These are phyloP conservation scores for Aspergillus conjunctus DNA, from an alignment of 495 filamentous ascomycete genomes.

Conservation along the genomic window DNA sequence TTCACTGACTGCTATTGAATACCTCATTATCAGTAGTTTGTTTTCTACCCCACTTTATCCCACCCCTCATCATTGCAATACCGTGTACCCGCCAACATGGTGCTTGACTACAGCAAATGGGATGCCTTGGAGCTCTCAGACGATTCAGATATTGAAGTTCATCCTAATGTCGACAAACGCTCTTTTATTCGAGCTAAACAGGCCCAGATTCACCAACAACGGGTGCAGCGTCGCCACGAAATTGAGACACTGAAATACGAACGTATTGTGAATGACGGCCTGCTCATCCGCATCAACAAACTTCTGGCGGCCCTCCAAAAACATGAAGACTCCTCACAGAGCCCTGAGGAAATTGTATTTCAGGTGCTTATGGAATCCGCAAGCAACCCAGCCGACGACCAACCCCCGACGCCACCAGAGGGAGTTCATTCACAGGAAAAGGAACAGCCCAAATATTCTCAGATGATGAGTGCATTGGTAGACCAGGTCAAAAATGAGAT, in stretches of 20 bases:
- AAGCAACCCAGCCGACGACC: constrained; percentile 69
- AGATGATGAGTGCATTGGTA: constrained; percentile 91
- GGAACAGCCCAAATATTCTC: constrained; percentile 82
- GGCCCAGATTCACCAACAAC: constrained; percentile 90
- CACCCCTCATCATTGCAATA: constrained; percentile 25
- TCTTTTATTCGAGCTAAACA: constrained; percentile 99
- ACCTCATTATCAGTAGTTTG: not conserved
- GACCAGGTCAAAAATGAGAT: constrained; percentile 94
- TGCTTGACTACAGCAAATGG: constrained; percentile 96
- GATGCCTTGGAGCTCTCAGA: constrained; percentile 94
- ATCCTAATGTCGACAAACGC: constrained; percentile 97
- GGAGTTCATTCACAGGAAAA: constrained; percentile 74
- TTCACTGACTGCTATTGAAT: not conserved
- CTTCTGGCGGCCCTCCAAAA: constrained; percentile 70
- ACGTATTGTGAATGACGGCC: constrained; percentile 86
- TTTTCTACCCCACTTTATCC: constrained; percentile 23
- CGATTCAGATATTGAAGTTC: constrained; percentile 97
- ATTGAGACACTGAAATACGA: constrained; percentile 94
- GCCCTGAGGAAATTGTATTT: constrained; percentile 82
- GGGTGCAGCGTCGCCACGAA: constrained; percentile 77
- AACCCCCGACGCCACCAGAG: constrained; percentile 69
- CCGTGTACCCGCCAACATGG: constrained; percentile 58
- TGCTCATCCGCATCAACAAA: constrained; percentile 77
- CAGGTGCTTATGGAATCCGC: constrained; percentile 80
- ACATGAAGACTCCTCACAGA: constrained; percentile 68